Percentiles rank a stretch among this genome's conserved stretches.
These are phyloP conservation scores for Acorus calamus DNA, from an alignment of 106 monocot genomes.

Conservation along the genomic window DNA sequence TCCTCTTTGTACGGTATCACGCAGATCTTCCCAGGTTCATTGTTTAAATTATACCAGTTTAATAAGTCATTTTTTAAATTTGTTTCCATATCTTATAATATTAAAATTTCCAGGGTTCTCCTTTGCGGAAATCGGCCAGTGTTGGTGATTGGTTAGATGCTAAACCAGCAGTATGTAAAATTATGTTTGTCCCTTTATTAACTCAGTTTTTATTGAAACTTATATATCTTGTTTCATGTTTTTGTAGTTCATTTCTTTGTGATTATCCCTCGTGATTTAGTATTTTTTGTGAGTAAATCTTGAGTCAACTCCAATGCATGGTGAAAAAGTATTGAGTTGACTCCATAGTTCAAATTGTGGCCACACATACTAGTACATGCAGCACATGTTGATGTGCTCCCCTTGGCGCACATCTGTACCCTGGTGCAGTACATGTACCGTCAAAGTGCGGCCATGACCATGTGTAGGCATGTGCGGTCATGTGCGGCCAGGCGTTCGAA, in stretches of 20 bases:
- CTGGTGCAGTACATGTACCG: too few species aligned
- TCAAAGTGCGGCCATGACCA: too few species aligned
- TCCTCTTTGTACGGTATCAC: slow-evolving; percentile 32
- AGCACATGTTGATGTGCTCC: too few species aligned
- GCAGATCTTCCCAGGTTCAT: slow-evolving; percentile 50
- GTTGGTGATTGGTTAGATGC: slow-evolving; percentile 65
- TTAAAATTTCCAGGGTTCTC: slow-evolving; percentile 39
- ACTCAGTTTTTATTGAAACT: neutral
- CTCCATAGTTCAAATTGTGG: too few species aligned
- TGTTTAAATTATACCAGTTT: neutral
- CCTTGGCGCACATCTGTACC: too few species aligned
- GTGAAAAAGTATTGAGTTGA: too few species aligned
- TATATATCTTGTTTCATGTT: neutral
- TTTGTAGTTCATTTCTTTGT: neutral
- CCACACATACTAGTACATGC: too few species aligned
- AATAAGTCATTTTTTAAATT: neutral
- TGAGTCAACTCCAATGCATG: too few species aligned
- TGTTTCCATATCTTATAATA: neutral
- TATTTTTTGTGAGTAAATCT: too few species aligned
- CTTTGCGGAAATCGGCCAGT: slow-evolving; percentile 68
- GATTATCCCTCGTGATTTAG: too few species aligned
- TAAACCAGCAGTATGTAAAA: slow-evolving; percentile 48
- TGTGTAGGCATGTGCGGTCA: too few species aligned
- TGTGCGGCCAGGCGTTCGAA: too few species aligned
- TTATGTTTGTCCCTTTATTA: neutral